These are phyloP conservation scores for Plasmopara muralis DNA, from an alignment of 352 stramenopile genomes.

Conservation along the genomic window DNA sequence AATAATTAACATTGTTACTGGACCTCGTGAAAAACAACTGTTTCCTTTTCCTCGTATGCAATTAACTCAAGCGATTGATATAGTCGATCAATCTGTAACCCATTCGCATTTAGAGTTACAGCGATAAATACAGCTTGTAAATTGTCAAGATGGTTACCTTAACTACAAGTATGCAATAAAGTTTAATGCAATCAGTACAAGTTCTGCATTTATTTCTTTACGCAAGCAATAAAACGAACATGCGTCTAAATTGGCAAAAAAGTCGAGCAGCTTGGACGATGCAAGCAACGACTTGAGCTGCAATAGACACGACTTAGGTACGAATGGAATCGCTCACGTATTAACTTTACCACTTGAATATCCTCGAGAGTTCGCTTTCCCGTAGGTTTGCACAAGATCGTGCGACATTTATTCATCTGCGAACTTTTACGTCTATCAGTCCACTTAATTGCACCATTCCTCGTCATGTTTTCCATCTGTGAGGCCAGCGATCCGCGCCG, in stretches of 20 bases:
- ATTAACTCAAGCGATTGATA: constrained; percentile 67
- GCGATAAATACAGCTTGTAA: not conserved
- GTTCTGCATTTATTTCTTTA: not conserved
- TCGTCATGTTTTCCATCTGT: constrained; percentile 34
- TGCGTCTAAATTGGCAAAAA: constrained; percentile 74
- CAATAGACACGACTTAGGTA: not conserved
- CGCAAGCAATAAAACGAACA: constrained; percentile 33
- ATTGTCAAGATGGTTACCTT: constrained; percentile 14
- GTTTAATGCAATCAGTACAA: not conserved
- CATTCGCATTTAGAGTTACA: constrained; percentile 1
- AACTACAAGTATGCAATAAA: constrained; percentile 11
- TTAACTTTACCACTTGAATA: constrained; percentile 45
- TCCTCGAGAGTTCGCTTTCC: constrained; percentile 63
- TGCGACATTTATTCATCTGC: constrained; percentile 44
- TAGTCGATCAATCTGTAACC: constrained; percentile 51
- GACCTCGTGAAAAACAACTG: constrained; percentile 62
- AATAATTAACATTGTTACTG: not conserved
- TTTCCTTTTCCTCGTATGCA: constrained; percentile 33
- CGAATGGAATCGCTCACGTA: not conserved
- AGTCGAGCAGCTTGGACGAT: constrained; percentile 68
- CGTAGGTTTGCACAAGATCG: constrained; percentile 44
- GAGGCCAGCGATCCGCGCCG: constrained; percentile 41
- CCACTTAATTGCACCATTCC: constrained; percentile 33
- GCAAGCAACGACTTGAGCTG: constrained; percentile 72
- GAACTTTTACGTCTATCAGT: constrained; percentile 39